Conservation (phyloP, 148 eudicot species). For the Vaccinium macrocarpon region DNA sequence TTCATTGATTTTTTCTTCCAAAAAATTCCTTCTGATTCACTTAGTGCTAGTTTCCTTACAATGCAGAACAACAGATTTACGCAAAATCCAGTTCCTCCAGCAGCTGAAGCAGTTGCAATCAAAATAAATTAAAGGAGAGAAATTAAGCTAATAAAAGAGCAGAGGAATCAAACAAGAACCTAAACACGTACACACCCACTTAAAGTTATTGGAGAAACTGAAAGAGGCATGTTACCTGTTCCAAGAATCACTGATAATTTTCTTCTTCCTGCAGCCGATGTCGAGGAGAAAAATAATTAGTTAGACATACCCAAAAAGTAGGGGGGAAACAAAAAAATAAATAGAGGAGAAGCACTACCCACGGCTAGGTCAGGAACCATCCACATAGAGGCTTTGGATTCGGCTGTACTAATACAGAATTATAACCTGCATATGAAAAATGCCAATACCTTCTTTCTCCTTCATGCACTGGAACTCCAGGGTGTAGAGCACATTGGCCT, state of each 20-base stretch:
- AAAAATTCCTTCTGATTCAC: neutral
- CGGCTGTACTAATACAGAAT: neutral
- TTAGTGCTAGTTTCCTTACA: neutral
- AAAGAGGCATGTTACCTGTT: neutral
- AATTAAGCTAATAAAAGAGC: neutral
- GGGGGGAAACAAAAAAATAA: neutral
- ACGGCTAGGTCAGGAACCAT: neutral
- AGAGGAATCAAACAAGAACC: neutral
- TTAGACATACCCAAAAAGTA: neutral
- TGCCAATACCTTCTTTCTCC: neutral
- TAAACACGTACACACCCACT: neutral
- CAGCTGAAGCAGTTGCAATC: constrained; percentile 7
- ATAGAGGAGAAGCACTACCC: neutral
- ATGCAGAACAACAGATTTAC: neutral
- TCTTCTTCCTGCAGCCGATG: neutral
- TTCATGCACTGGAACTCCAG: neutral
- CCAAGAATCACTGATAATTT: neutral
- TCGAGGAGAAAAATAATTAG: neutral
- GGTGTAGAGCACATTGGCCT: neutral
- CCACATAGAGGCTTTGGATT: neutral
- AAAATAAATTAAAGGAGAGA: neutral
- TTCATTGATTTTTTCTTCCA: neutral
- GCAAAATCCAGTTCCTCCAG: neutral
- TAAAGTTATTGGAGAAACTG: neutral
- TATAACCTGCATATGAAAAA: neutral